Percentiles rank a stretch among this genome's conserved stretches.
Conservation (phyloP, 1,284 basidiomycete species). For the Fistulina hepatica region DNA sequence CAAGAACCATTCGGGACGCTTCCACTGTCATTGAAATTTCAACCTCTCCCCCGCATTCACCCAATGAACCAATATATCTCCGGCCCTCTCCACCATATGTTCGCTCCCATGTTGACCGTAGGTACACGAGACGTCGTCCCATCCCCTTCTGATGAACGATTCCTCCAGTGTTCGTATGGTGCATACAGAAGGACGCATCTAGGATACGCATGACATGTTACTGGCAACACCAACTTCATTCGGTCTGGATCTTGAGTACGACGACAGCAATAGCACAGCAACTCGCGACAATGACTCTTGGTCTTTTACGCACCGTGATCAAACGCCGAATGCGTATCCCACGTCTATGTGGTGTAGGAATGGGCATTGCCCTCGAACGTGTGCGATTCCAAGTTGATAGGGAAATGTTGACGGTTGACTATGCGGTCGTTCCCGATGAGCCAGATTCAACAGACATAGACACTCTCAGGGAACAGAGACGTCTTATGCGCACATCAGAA, state of each 20-base stretch:
- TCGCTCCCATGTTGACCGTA: slow-evolving; percentile 76
- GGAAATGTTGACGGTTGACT: slow-evolving; percentile 78
- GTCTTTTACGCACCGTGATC: slow-evolving; percentile 68
- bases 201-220: slow-evolving; percentile 78
- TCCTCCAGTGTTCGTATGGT: slow-evolving; percentile 79
- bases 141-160: slow-evolving; percentile 1
- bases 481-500: slow-evolving; percentile 69
- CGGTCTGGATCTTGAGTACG: slow-evolving; percentile 73
- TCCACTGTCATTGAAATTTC: slow-evolving; percentile 86
- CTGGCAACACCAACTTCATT: slow-evolving; percentile 93
- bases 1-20: slow-evolving; percentile 71
- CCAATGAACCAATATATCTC: slow-evolving; percentile 88
- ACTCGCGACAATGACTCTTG: slow-evolving; percentile 71
- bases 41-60: slow-evolving; percentile 88
- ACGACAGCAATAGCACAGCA: slow-evolving; percentile 53
- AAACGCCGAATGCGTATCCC: slow-evolving; percentile 69
- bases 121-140: slow-evolving; percentile 21
- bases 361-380: slow-evolving; percentile 71
- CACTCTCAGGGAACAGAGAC: slow-evolving; percentile 49
- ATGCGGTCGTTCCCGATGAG: slow-evolving; percentile 74
- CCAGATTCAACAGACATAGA: slow-evolving; percentile 49
- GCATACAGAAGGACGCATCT: slow-evolving; percentile 54
- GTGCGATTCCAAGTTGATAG: slow-evolving; percentile 71
- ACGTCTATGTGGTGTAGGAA: slow-evolving; percentile 68
- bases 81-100: slow-evolving; percentile 93